A percentile compares a stretch with the other conserved stretches of the same genome.
These are phyloP conservation scores for Acacia confusa DNA, from an alignment of 306 rosid species.

Conservation along the genomic window DNA sequence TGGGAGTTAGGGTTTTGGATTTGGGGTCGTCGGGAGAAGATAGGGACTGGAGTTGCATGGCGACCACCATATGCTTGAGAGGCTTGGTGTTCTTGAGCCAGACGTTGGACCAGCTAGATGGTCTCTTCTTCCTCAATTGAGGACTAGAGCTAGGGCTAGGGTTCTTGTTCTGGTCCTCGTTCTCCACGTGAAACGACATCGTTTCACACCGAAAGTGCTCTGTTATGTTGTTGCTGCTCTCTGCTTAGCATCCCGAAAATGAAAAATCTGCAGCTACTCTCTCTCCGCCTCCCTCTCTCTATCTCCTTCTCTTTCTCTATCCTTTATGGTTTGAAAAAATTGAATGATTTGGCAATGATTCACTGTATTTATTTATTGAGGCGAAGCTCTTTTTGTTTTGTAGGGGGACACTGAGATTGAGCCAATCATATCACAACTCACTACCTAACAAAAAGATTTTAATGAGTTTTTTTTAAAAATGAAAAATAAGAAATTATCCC, in stretches of 20 bases:
- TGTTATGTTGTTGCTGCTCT: neutral
- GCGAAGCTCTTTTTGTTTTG: neutral
- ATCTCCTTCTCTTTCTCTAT: neutral
- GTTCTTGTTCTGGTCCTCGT: slow-evolving; percentile 31
- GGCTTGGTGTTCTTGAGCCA: slow-evolving; percentile 53
- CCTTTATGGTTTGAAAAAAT: neutral
- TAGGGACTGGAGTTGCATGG: slow-evolving; percentile 55
- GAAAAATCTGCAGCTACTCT: neutral
- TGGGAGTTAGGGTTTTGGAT: slow-evolving; percentile 33
- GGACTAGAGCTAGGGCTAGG: slow-evolving; percentile 31
- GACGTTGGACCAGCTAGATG: slow-evolving; percentile 45
- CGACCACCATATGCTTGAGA: slow-evolving; percentile 45
- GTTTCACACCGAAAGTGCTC: slow-evolving; percentile 3
- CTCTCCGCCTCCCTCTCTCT: neutral
- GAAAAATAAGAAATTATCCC: neutral
- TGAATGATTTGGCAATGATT: neutral
- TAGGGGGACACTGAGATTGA: neutral
- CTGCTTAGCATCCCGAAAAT: neutral
- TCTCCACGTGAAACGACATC: slow-evolving; percentile 38
- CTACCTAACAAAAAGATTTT: neutral
- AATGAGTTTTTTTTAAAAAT: neutral
- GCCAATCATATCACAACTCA: neutral
- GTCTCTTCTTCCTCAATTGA: slow-evolving; percentile 32
- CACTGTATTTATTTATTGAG: neutral
- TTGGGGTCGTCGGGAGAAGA: slow-evolving; percentile 19